These are phyloP conservation scores for Rosa persica DNA, from an alignment of 306 rosid genomes.

Conservation along the genomic window DNA sequence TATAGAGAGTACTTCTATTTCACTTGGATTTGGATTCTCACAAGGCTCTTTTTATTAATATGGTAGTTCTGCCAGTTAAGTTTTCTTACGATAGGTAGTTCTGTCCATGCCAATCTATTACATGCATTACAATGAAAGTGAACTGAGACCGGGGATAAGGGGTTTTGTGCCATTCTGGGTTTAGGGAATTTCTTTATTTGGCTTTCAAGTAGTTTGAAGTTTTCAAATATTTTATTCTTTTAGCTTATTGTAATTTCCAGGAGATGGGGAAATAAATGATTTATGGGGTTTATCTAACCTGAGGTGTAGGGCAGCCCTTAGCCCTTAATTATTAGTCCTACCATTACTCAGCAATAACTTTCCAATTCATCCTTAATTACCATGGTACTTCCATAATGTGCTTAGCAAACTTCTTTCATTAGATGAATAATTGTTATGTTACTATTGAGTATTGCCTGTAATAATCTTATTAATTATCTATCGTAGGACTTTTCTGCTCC, in stretches of 20 bases:
- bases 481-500: conserved; percentile 83
- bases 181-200: neutral
- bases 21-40: neutral
- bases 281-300: neutral
- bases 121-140: neutral
- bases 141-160: neutral
- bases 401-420: neutral
- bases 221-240: neutral
- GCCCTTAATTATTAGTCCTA: neutral
- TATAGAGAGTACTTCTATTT: conserved; percentile 12
- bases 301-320: neutral
- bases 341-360: neutral
- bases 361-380: neutral
- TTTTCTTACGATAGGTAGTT: neutral
- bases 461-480: conserved; percentile 24
- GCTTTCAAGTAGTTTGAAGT: conserved; percentile 7
- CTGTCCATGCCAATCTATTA: neutral
- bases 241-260: neutral
- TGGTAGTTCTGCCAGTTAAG: neutral
- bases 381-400: neutral
- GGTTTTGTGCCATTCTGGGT: neutral
- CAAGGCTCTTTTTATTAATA: neutral
- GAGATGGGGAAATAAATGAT: neutral
- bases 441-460: conserved; percentile 5
- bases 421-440: neutral